These are phyloP conservation scores for Suillus paluster DNA, from an alignment of 768 basidiomycete species.

Conservation along the genomic window DNA sequence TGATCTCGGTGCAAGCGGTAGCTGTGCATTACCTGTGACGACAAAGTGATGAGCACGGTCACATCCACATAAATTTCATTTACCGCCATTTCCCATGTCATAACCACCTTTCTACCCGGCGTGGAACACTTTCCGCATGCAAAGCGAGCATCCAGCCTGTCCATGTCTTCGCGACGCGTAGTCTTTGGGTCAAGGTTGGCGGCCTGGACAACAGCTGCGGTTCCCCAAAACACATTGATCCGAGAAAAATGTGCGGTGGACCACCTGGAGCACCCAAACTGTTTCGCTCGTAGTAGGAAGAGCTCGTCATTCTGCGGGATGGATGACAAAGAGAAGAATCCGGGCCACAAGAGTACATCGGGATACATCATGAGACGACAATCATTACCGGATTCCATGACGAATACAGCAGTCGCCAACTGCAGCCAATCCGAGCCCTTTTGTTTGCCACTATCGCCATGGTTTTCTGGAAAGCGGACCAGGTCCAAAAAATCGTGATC, in stretches of 20 bases:
- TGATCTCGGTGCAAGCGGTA: not conserved
- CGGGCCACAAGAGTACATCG: slow-evolving; percentile 4
- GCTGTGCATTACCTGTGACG: not conserved
- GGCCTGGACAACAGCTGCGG: not conserved
- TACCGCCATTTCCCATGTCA: slow-evolving; percentile 8
- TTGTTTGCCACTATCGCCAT: not conserved
- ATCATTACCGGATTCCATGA: not conserved
- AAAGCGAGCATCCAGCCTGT: slow-evolving; percentile 7
- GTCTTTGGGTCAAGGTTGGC: slow-evolving; percentile 3
- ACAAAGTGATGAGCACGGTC: not conserved
- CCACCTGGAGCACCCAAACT: not conserved
- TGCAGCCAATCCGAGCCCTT: not conserved
- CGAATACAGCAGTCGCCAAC: slow-evolving; percentile 4
- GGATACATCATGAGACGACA: slow-evolving; percentile 4
- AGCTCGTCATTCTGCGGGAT: not conserved
- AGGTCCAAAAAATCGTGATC: slow-evolving; percentile 2
- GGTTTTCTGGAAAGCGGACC: not conserved
- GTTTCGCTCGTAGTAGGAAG: not conserved
- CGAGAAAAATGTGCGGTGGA: not conserved
- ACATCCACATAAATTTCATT: too few species aligned
- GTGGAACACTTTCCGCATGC: slow-evolving; percentile 5
- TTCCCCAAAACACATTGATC: not conserved
- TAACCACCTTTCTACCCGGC: not conserved
- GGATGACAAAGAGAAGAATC: not conserved
- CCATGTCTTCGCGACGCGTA: slow-evolving; percentile 3